Conservation (phyloP, 2,329 filamentous ascomycete species). For the Trichoderma koningii region DNA sequence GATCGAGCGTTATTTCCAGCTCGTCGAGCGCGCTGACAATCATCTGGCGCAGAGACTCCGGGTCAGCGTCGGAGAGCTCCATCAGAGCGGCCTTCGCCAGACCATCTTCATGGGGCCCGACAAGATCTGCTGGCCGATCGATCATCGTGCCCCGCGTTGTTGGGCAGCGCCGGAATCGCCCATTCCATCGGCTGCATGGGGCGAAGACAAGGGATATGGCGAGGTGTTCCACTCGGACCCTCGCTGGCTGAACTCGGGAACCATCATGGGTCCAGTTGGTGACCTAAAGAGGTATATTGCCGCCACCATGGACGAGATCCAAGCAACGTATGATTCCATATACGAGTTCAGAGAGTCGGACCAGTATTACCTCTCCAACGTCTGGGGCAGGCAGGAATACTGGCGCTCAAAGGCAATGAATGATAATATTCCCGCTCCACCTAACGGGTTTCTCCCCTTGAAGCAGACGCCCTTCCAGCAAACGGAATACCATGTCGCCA, state of each 20-base stretch:
- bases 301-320: constrained; percentile 37
- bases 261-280: constrained; percentile 45
- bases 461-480: constrained; percentile 30
- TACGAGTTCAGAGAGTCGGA: constrained; percentile 44
- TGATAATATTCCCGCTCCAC: constrained; percentile 28
- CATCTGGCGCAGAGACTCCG: constrained; percentile 55
- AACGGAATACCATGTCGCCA: constrained; percentile 41
- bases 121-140: constrained; percentile 48
- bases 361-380: constrained; percentile 47
- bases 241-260: constrained; percentile 50
- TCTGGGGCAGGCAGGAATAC: constrained; percentile 48
- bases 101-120: constrained; percentile 50
- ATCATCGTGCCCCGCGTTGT: constrained; percentile 43
- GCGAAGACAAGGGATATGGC: constrained; percentile 40
- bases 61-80: constrained; percentile 37
- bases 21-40: constrained; percentile 55
- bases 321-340: constrained; percentile 39
- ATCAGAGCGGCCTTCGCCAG: constrained; percentile 39
- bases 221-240: constrained; percentile 39
- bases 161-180: constrained; percentile 44
- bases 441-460: constrained; percentile 33
- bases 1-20: constrained; percentile 61
- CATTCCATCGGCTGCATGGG: constrained; percentile 40
- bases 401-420: constrained; percentile 39
- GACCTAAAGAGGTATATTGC: constrained; percentile 36